Base-by-base conservation (phyloP, 345 rosid genomes). In the Adansonia digitata region DNA sequence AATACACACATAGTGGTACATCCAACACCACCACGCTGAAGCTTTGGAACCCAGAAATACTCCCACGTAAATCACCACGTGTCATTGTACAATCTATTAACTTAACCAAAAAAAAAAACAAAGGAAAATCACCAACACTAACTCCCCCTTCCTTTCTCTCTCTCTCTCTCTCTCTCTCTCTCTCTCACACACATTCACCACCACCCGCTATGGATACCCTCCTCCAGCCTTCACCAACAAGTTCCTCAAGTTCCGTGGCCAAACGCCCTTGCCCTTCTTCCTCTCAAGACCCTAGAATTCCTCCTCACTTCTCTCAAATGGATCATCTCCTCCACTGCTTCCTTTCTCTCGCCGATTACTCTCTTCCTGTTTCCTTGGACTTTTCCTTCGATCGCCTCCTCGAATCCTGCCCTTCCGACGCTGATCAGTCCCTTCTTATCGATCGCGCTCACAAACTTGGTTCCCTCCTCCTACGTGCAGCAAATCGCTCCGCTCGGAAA, bases 391-490 rank as follows among this genome's bases (percentile, higher is more conserved):
- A 90, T 65, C 84, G 85, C 61, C 88, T 87, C 14, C 90, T 93
- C 75, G 93, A 87, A 2, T 79, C 90, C 71, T 46, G 78, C 35
- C 76, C 88, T 77, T 76, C 84, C 62, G 88, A 87, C 35, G 74
- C 86, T 56, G 91, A 87, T 60, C 87, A 88, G 65, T 80, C 88
- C 22, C 66, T 71, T 69, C 92, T 90, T 80, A 83, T 88, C 79
- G 88, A 90, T 81, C 92, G 86, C 5, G 94, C 90, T 14, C 81
- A 84, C 70, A 77, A 81, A 45, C 75, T 93, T n/a, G 90, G 91
- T 26, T 82, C 90, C 39, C 70, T 87, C 22, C 88, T 93, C 75
- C 84, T 87, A 22, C 83, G 87, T 64, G 87, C 94, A 13, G 90
- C 88, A 55, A 87, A 86, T 37, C 90, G 86, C 29, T 90, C 94